phyloP scores from a whole-genome alignment of 768 basidiomycete genomes.

The Naganishia antarctica region DNA sequence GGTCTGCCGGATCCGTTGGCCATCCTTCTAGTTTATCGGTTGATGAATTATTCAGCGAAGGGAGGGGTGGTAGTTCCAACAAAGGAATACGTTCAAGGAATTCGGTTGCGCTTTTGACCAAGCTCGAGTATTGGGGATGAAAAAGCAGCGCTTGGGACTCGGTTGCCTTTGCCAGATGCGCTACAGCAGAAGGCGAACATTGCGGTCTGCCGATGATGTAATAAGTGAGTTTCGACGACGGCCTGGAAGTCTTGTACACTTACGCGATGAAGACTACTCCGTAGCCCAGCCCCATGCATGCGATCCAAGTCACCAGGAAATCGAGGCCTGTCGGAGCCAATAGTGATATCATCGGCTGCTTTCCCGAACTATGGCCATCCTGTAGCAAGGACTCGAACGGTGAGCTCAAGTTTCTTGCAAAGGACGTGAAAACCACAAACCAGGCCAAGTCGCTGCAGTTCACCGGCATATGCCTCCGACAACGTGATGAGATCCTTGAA shows the following conservation, averaged over 20 bases:
- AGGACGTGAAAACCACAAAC: not conserved
- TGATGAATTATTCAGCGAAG: conserved; percentile 21
- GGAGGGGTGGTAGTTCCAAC: conserved; percentile 17
- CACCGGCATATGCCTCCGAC: conserved; percentile 13
- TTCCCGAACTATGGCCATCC: not conserved
- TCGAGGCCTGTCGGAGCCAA: conserved; percentile 42
- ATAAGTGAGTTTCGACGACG: no score
- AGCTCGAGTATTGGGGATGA: conserved; percentile 49
- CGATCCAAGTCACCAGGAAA: conserved; percentile 42
- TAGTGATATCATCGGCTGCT: conserved; percentile 32
- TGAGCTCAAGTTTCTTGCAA: not conserved
- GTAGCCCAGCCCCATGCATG: conserved; percentile 41
- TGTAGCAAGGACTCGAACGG: not conserved
- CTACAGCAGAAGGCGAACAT: conserved; percentile 53
- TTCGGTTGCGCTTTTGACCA: conserved; percentile 45
- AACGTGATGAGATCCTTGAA: conserved; percentile 33
- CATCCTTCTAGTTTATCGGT: conserved; percentile 29
- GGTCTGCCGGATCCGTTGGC: conserved; percentile 14
- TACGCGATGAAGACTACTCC: conserved; percentile 43
- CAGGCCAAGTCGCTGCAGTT: conserved; percentile 20
- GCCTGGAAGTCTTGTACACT: conserved; percentile 24
- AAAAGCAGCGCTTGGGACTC: conserved; percentile 51
- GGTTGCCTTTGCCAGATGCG: conserved; percentile 52
- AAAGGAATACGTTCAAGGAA: not conserved
- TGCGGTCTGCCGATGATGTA: conserved; percentile 38